phyloP scores from a whole-genome alignment of 495 filamentous ascomycete species.

The Thozetella sp. region DNA sequence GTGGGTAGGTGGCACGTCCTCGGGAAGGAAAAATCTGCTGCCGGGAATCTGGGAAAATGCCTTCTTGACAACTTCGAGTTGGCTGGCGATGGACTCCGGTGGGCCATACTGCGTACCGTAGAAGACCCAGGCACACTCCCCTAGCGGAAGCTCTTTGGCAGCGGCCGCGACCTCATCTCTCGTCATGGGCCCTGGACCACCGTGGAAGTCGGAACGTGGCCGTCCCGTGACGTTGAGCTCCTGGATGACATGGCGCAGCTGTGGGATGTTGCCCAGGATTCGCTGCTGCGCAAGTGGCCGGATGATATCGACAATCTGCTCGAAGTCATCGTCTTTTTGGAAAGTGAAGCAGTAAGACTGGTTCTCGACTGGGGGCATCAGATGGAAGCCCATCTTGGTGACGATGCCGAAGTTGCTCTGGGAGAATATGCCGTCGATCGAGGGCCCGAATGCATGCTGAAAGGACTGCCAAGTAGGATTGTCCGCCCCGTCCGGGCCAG shows the following conservation, averaged over 20 bases:
- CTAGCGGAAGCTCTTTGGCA: slow-evolving; percentile 33
- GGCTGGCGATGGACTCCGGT: slow-evolving; percentile 36
- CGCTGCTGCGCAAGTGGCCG: slow-evolving; percentile 45
- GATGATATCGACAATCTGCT: slow-evolving; percentile 51
- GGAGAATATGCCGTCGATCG: slow-evolving; percentile 58
- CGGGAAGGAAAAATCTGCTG: slow-evolving; percentile 42
- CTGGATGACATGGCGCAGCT: slow-evolving; percentile 47
- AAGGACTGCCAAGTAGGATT: slow-evolving; percentile 54
- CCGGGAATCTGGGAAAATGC: slow-evolving; percentile 46
- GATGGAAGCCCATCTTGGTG: slow-evolving; percentile 57
- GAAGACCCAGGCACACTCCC: slow-evolving; percentile 50
- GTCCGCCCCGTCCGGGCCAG: slow-evolving; percentile 33
- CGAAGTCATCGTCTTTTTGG: slow-evolving; percentile 51
- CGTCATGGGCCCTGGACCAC: slow-evolving; percentile 25
- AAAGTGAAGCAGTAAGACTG: slow-evolving; percentile 57
- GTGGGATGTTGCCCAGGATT: slow-evolving; percentile 54
- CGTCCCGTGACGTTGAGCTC: slow-evolving; percentile 43
- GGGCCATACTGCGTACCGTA: slow-evolving; percentile 58
- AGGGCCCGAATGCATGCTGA: slow-evolving; percentile 57
- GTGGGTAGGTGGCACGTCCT: slow-evolving; percentile 26
- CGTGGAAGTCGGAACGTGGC: slow-evolving; percentile 29
- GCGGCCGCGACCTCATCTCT: slow-evolving; percentile 32
- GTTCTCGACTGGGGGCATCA: slow-evolving; percentile 53
- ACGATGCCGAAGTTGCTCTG: slow-evolving; percentile 62
- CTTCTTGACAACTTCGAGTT: slow-evolving; percentile 44